A percentile compares a stretch with the other conserved stretches of the same genome.
phyloP scores from a whole-genome alignment of 2,329 filamentous ascomycete genomes.

The Colletotrichum chrysophilum region DNA sequence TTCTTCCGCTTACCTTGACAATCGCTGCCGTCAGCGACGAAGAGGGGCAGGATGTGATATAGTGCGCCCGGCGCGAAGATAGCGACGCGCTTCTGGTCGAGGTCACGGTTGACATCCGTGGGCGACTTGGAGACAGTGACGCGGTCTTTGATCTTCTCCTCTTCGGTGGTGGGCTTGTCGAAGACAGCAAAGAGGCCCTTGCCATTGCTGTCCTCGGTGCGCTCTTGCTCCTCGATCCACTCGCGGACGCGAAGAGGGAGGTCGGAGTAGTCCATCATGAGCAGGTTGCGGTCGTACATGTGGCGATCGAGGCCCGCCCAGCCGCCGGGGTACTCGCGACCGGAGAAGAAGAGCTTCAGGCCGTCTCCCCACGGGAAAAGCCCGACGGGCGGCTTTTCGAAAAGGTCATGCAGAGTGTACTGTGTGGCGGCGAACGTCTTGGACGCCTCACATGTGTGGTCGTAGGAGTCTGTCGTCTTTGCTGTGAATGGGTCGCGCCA shows the following conservation, averaged over 20 bases:
- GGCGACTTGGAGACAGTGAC: conserved; percentile 26
- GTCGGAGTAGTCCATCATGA: conserved; percentile 50
- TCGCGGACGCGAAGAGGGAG: conserved; percentile 47
- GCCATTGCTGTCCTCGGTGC: conserved; percentile 31
- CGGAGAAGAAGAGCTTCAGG: conserved; percentile 44
- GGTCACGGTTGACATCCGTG: conserved; percentile 29
- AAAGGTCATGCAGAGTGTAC: conserved; percentile 49
- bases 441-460: conserved; percentile 37
- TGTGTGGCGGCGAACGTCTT: conserved; percentile 42
- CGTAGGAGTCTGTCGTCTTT: conserved; percentile 30
- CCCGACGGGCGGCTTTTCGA: conserved; percentile 39
- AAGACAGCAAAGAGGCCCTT: conserved; percentile 48
- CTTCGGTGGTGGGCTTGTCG: conserved; percentile 39
- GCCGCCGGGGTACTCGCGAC: conserved; percentile 52
- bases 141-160: conserved; percentile 42
- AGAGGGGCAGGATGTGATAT: conserved; percentile 47
- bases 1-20: conserved; percentile 37
- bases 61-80: conserved; percentile 49
- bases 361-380: conserved; percentile 43
- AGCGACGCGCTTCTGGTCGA: conserved; percentile 33
- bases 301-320: conserved; percentile 60
- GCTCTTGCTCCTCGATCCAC: conserved; percentile 53
- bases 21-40: conserved; percentile 40
- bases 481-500: conserved; percentile 46
- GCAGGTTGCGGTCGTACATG: conserved; percentile 50